Base-by-base conservation (phyloP, 768 basidiomycete genomes). In the Dictyophora rubrovolvata region DNA sequence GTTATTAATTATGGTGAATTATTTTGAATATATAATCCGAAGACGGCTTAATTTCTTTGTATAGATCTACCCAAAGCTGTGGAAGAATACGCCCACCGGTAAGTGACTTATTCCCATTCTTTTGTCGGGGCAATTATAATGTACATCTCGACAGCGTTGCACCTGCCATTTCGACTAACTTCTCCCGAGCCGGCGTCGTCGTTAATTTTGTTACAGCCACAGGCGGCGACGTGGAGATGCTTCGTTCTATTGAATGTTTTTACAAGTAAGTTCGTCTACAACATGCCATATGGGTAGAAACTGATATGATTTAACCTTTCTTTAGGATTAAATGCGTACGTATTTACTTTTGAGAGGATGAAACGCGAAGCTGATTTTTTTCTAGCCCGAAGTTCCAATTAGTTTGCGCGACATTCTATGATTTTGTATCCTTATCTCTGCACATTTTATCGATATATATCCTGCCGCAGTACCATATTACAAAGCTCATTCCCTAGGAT, bases 131-230 rank as follows among this genome's bases (percentile, higher is more conserved):
- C 56, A 17, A 48, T 36, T 33, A 66, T 56, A 55, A 53, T 60
- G 60, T 49, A 56, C 48, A 42, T 55, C 51, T n/a, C 46, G 53
- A 2, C 65, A 93, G 90, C 55, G 89, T 93, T 64, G 82, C 89
- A 18, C 86, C 90, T 56, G 92, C 93, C 55, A 85, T 91, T 65
- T 86, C 90, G n/a, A 82, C 89, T 52, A 86, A 69, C 55, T 87
- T 91, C 69, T 80, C 85, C 46, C 85, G 92, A 55, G 87, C 92
- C 57, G 96, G 95, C 28, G 89, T 97, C 55, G 81, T 96, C 61
- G 81, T 99, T 68, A 98, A 95, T 71, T 93, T 98, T 66, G 94
- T 98, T 62, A 96, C 94, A 59, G 95, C 94, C 56, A 93, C 93
- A 14, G 93, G 94, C 33, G 94, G 93, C 47, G 95, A 98, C 70